Evolutionary conservation across 371 early-diverging fungal species (phyloP).

Genomic region (Mortierella sp.): DNA sequence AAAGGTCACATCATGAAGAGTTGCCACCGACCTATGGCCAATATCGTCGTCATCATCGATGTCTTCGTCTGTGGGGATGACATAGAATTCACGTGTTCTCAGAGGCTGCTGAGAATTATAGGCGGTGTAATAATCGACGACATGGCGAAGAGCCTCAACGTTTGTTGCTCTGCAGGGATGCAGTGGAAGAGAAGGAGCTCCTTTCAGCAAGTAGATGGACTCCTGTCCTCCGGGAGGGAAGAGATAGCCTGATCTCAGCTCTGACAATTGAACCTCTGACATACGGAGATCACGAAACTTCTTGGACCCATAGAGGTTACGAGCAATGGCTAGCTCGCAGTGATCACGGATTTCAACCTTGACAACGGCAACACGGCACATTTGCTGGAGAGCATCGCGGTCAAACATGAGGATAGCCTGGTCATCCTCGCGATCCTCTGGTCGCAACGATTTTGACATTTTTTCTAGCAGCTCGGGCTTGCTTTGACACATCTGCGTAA

Average conservation of each 20-base stretch:
- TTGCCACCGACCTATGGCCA: slow-evolving; percentile 18
- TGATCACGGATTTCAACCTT: slow-evolving; percentile 53
- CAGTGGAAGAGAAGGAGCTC: slow-evolving; percentile 51
- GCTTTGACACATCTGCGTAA: slow-evolving; percentile 51
- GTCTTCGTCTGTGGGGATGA: slow-evolving; percentile 36
- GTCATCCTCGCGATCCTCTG: slow-evolving; percentile 54
- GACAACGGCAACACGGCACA: slow-evolving; percentile 48
- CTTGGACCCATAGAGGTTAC: slow-evolving; percentile 53
- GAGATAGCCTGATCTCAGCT: slow-evolving; percentile 44
- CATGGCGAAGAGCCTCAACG: slow-evolving; percentile 53
- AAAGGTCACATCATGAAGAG: slow-evolving; percentile 32
- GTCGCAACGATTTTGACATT: slow-evolving; percentile 41
- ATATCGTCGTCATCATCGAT: slow-evolving; percentile 25
- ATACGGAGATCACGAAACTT: slow-evolving; percentile 57
- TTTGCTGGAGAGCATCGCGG: slow-evolving; percentile 44
- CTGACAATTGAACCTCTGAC: slow-evolving; percentile 42
- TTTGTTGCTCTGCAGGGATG: slow-evolving; percentile 56
- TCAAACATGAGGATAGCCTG: slow-evolving; percentile 54
- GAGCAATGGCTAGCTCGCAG: slow-evolving; percentile 53
- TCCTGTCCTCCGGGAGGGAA: slow-evolving; percentile 57
- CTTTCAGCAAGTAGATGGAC: slow-evolving; percentile 55
- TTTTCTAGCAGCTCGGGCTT: slow-evolving; percentile 53
- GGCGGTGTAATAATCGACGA: slow-evolving; percentile 52
- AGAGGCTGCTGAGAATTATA: slow-evolving; percentile 51
- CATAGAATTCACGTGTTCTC: slow-evolving; percentile 53